A percentile compares a stretch with the other conserved stretches of the same genome.
These are phyloP conservation scores for Claviceps quebecensis DNA, from an alignment of 2,329 filamentous ascomycete species.

Conservation along the genomic window DNA sequence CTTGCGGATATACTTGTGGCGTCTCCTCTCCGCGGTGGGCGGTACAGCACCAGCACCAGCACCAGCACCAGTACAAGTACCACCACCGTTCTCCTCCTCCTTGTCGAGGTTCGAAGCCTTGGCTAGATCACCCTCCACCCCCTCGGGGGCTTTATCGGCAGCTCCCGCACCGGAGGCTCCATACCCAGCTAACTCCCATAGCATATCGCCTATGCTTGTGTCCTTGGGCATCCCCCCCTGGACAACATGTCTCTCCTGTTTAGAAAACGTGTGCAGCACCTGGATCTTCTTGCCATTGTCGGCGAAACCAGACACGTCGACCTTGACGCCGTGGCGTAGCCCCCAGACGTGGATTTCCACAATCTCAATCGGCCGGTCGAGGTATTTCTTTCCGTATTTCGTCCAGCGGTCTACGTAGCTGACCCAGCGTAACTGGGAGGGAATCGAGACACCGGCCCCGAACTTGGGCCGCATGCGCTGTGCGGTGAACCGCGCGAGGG, in stretches of 20 bases:
- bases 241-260: slow-evolving; percentile 56
- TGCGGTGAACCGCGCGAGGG: slow-evolving; percentile 52
- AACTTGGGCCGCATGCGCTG: slow-evolving; percentile 81
- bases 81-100: slow-evolving; percentile 2
- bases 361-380: slow-evolving; percentile 72
- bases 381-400: slow-evolving; percentile 58
- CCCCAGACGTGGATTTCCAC: slow-evolving; percentile 86
- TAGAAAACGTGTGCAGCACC: slow-evolving; percentile 65
- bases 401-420: slow-evolving; percentile 83
- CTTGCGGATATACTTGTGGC: slow-evolving; percentile 14
- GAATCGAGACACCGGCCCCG: slow-evolving; percentile 80
- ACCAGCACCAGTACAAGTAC: no score
- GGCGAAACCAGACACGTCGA: slow-evolving; percentile 70
- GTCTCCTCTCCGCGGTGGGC: slow-evolving; percentile 5
- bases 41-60: not conserved
- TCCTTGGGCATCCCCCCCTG: slow-evolving; percentile 40
- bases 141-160: slow-evolving; percentile 21
- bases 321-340: slow-evolving; percentile 71
- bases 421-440: slow-evolving; percentile 79
- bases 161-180: slow-evolving; percentile 7
- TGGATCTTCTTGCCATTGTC: slow-evolving; percentile 85
- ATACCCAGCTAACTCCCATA: slow-evolving; percentile 38
- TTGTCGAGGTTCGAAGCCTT: slow-evolving; percentile 6
- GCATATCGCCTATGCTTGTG: slow-evolving; percentile 33
- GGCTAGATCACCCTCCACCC: slow-evolving; percentile 21